Conservation (phyloP, 2,329 filamentous ascomycete genomes). For the Simplicillium sp. region DNA sequence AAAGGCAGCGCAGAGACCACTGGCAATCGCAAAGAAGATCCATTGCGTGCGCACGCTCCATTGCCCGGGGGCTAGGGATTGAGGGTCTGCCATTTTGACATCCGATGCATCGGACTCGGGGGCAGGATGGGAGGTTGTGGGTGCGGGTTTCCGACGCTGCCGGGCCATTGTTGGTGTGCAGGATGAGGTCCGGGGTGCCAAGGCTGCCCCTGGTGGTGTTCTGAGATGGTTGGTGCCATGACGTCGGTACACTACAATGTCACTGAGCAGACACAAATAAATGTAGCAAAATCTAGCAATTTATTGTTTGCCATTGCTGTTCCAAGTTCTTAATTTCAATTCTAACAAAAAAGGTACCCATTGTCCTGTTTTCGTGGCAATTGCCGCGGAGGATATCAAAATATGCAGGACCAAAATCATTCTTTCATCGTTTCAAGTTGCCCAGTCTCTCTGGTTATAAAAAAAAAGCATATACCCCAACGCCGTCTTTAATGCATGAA, state of each 20-base stretch:
- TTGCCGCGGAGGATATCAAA: too few species aligned
- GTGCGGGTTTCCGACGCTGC: slow-evolving; percentile 12
- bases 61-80: neutral
- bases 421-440: neutral
- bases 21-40: slow-evolving; percentile 62
- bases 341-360: too few species aligned
- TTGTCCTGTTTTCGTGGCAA: too few species aligned
- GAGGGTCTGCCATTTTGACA: slow-evolving; percentile 1
- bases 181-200: too few species aligned
- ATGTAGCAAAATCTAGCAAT: too few species aligned
- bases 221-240: too few species aligned
- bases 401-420: too few species aligned
- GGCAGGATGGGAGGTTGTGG: slow-evolving; percentile 5
- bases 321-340: too few species aligned
- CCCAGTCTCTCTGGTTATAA: neutral
- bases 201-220: too few species aligned
- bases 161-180: slow-evolving; percentile 15
- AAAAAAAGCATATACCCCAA: slow-evolving; percentile 1
- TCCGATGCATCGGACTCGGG: neutral
- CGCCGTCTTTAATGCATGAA: slow-evolving; percentile 5
- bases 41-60: slow-evolving; percentile 36
- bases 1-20: slow-evolving; percentile 68
- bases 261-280: too few species aligned
- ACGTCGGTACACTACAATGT: too few species aligned
- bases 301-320: too few species aligned